Evolutionary conservation across 768 basidiomycete genomes (phyloP).

Genomic region (Austroboletus eburneus): DNA sequence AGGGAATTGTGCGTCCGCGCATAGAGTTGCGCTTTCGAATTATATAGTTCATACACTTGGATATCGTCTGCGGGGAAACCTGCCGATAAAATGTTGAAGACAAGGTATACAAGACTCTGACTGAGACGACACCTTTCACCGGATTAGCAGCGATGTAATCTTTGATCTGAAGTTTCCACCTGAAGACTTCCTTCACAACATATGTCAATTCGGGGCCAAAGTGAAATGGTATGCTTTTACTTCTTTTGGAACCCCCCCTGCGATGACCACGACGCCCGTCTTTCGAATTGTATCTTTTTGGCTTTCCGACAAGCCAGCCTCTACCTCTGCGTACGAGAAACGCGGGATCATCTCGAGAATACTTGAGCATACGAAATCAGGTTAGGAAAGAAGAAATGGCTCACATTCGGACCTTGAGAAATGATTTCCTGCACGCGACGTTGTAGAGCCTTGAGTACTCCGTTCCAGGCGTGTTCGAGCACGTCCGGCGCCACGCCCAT

Average conservation of each 20-base stretch:
- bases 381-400: constrained; percentile 7
- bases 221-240: constrained; percentile 28
- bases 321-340: constrained; percentile 42
- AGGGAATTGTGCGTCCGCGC: constrained; percentile 65
- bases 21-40: constrained; percentile 55
- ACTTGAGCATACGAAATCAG: neutral
- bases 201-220: neutral
- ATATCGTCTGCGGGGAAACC: constrained; percentile 66
- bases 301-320: constrained; percentile 43
- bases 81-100: constrained; percentile 18
- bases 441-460: constrained; percentile 49
- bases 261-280: constrained; percentile 54
- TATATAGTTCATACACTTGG: constrained; percentile 74
- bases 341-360: constrained; percentile 46
- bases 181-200: constrained; percentile 47
- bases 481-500: constrained; percentile 10
- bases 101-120: neutral
- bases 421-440: constrained; percentile 45
- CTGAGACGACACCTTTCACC: constrained; percentile 42
- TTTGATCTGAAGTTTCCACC: constrained; percentile 52
- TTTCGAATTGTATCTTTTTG: constrained; percentile 43
- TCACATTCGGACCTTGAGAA: constrained; percentile 43
- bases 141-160: constrained; percentile 53
- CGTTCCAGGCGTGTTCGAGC: constrained; percentile 50
- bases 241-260: constrained; percentile 51